Base-by-base conservation (phyloP, 768 basidiomycete species). In the Trametes maxima region DNA sequence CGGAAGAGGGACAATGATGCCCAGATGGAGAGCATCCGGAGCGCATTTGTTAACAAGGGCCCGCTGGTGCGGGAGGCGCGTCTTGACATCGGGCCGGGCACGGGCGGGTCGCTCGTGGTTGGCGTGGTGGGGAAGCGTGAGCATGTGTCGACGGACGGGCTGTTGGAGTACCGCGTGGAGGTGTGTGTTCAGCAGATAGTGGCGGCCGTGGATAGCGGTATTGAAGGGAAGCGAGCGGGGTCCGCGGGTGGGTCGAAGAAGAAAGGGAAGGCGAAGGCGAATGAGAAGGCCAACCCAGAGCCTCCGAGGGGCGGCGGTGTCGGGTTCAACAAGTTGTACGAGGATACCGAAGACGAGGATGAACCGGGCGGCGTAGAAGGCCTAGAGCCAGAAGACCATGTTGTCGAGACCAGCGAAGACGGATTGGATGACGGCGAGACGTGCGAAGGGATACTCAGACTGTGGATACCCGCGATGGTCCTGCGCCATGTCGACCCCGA, bases 401-500 rank as follows among this genome's bases (percentile, higher is more conserved):
- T 28, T 5, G 54, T 51, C 24, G 50, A 55, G 21, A 60, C 49
- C 11, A 58, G 51, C 12, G 59, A 35, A 4, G 28, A 33, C 21
- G 49, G 51, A 6, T 57, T 53, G 54, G 67, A 61, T 45, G 55
- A 60, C 57, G 48, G 44, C 68, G 52, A 48, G 65, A 13, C 66
- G 69, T 33, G 64, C 63, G 16, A 76, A 52, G 74, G 73, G 0
- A 67, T 71, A 25, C 69, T 70, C 40, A 60, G 69, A 5, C 60
- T 76, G 52, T 82, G 81, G 81, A 65, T 82, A 14, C 76, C 80
- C 0, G 80, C 75, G 3, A 73, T 68, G 10, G 71, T 83, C 33
- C 67, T 83, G 54, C 67, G 70, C n/a, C 72, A 75, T 56, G 82
- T 78, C 11, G 74, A 76, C 56, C 80, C 79, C 1, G 65, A 57